Evolutionary conservation across 176 grass and related monocot genomes (phyloP).

Genomic region (Olyra latifolia): DNA sequence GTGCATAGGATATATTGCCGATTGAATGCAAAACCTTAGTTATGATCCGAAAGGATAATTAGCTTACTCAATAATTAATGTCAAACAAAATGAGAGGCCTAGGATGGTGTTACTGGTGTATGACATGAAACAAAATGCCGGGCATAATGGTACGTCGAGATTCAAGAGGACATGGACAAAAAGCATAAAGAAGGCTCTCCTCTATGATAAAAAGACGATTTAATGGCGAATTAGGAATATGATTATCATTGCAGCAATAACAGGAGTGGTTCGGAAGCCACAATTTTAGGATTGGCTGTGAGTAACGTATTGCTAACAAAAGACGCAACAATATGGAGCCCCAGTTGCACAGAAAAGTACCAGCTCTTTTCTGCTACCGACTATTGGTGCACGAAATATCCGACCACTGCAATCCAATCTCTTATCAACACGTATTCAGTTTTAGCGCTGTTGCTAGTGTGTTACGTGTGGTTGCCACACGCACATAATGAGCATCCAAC

Average conservation of each 20-base stretch:
- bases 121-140: background rate
- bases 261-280: background rate
- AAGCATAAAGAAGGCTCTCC: background rate
- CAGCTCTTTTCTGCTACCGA: background rate
- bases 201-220: background rate
- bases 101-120: background rate
- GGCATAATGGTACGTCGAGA: background rate
- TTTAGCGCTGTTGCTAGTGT: background rate
- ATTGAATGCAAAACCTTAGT: too few species aligned
- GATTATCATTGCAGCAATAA: background rate
- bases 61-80: background rate
- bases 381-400: conserved; percentile 25
- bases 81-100: background rate
- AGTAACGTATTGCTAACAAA: conserved; percentile 6
- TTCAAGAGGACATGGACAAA: background rate
- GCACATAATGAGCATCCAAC: background rate
- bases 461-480: conserved; percentile 11
- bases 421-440: conserved; percentile 12
- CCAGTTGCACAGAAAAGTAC: conserved; percentile 27
- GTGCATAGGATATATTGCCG: too few species aligned
- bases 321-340: conserved; percentile 29
- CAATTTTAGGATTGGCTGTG: conserved; percentile 12
- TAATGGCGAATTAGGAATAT: conserved; percentile 1
- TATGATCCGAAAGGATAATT: too few species aligned
- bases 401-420: conserved; percentile 18